Evolutionary conservation across 78 protist genomes (phyloP).

Genomic region (Dictyostelium firmibasis): DNA sequence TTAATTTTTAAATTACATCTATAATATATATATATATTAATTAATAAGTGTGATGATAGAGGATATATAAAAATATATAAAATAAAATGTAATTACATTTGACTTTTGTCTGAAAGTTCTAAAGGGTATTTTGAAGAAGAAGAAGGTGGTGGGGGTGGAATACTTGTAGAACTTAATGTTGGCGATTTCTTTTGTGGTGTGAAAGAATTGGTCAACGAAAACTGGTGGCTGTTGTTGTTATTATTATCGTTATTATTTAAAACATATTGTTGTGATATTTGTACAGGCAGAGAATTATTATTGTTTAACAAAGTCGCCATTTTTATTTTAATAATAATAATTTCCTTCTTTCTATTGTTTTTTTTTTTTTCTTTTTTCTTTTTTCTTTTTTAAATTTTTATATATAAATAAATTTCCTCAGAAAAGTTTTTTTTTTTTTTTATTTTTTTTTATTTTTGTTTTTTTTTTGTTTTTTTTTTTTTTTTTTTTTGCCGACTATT

Average conservation of each 20-base stretch:
- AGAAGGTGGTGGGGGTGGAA: constrained; percentile 28
- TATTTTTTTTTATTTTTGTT: neutral
- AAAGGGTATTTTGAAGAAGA: constrained; percentile 26
- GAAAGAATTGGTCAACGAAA: neutral
- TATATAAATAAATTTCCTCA: too few relatives aligned
- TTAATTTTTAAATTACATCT: constrained; percentile 54
- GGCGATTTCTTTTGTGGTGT: constrained; percentile 15
- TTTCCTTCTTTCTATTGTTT: too few relatives aligned
- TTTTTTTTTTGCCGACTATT: neutral
- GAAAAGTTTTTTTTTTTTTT: neutral
- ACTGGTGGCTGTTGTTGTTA: neutral
- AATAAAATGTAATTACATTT: neutral
- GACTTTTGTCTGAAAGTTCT: constrained; percentile 4
- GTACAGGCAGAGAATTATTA: neutral
- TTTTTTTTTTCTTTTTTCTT: neutral
- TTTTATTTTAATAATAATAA: too few relatives aligned
- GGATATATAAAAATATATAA: too few relatives aligned
- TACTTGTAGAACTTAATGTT: neutral
- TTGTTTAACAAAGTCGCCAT: neutral
- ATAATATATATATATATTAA: neutral
- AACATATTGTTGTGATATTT: neutral
- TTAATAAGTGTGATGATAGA: too few relatives aligned
- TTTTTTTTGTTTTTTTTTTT: neutral
- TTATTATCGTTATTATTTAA: neutral
- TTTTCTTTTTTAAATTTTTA: neutral